Evolutionary conservation across 805 yeast species (phyloP), one percentile per base, ranked within the genome.

Genomic region (Kodamaea jinghongensis): DNA sequence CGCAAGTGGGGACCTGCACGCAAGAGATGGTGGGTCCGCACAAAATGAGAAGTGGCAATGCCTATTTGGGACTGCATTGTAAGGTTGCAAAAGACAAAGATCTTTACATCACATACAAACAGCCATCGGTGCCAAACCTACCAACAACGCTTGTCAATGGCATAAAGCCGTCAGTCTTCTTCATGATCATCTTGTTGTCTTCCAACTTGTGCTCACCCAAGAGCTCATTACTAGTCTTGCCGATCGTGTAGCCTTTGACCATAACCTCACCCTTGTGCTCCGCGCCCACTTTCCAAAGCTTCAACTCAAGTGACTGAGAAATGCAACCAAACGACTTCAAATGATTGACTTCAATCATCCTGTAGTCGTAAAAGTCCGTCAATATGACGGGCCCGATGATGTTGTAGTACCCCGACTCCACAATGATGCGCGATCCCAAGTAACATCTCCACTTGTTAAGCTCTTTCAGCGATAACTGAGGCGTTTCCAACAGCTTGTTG

Each of bases 121-220:
- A 83, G 2, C 90, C 90, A 57, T 84, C 91, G 20, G 58, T 65
- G 10, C 88, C 90, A 72, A 82, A 81, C 27, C 67, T 65, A 0
- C 87, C 89, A 26, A 47, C 51, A 0, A 80, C 62, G 4, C 73
- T 74, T 3, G 75, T 64, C 15, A 67, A 44, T 8, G 64, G 59
- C 61, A 70, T 63, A 60, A 72, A 81, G 4, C 58, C 75, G 23
- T 65, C 66, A 11, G 47, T 49, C 29, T 27, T 36, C 13, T 55
- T 49, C 31, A 65, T 42, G 8, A 61, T 58, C 4, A 49, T 41
- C 1, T 50, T 38, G 25, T 61, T 67, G 4, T 58, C 48, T 2
- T 72, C 32, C 8, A 20, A 26, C 6, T 26, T 39, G 31, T 31
- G 44, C 7, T 41, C 33, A 12, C 23, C 38, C 6, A 42, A 9